Conservation (phyloP, 257 asterid species). For the Scutellaria minor region DNA sequence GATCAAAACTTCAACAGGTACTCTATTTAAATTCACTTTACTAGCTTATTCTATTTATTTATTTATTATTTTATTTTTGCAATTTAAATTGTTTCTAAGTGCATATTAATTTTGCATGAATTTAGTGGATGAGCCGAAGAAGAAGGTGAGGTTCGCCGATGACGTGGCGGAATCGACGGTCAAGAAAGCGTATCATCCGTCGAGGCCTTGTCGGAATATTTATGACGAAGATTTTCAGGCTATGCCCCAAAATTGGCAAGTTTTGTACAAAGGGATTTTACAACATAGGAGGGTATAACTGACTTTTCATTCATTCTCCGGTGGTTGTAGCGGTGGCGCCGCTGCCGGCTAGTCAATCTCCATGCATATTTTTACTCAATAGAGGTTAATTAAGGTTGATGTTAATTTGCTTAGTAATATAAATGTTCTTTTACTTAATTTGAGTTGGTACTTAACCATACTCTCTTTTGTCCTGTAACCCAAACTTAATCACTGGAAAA, state of each 20-base stretch:
- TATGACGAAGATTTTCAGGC: slow-evolving; percentile 51
- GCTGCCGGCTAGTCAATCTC: neutral
- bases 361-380: neutral
- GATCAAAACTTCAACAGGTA: slow-evolving; percentile 46
- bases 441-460: too few relatives aligned
- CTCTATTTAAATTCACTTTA: neutral
- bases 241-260: slow-evolving; percentile 80
- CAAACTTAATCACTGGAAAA: too few relatives aligned
- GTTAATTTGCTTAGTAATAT: too few relatives aligned
- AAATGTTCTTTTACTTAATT: too few relatives aligned
- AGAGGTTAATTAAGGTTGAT: neutral
- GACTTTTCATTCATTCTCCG: neutral
- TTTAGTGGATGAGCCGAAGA: slow-evolving; percentile 36
- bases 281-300: slow-evolving; percentile 44
- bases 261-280: slow-evolving; percentile 72
- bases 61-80: neutral
- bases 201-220: neutral
- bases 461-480: too few relatives aligned
- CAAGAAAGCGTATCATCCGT: slow-evolving; percentile 3
- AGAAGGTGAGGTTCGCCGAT: slow-evolving; percentile 58
- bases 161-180: slow-evolving; percentile 28
- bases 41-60: neutral
- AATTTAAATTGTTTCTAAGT: neutral
- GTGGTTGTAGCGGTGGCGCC: neutral
- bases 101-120: neutral